Percentiles rank a stretch among this genome's conserved stretches.
These are phyloP conservation scores for Geotrichum macrosporum DNA, from an alignment of 1,139 yeast species.

Conservation along the genomic window DNA sequence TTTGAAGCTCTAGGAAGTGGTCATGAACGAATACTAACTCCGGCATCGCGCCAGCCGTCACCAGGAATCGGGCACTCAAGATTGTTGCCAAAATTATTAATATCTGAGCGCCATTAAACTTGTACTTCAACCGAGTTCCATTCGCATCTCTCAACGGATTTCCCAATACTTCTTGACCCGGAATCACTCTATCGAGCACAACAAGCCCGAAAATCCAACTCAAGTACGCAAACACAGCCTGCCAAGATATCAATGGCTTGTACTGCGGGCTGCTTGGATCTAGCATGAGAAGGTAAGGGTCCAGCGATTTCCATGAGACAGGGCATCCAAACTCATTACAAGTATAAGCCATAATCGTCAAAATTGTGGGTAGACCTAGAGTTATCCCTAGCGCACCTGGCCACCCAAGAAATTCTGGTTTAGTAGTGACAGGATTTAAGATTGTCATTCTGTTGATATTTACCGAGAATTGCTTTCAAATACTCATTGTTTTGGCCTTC, in stretches of 20 bases:
- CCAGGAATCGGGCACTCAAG: constrained; percentile 49
- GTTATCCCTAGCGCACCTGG: constrained; percentile 69
- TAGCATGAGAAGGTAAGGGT: constrained; percentile 20
- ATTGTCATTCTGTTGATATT: no score
- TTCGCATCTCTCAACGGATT: constrained; percentile 72
- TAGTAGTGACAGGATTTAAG: constrained; percentile 67
- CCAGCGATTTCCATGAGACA: constrained; percentile 27
- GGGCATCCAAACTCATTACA: constrained; percentile 40
- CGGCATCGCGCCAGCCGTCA: constrained; percentile 58
- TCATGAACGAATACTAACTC: constrained; percentile 73
- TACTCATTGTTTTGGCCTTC: no score
- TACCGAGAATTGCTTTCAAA: no score
- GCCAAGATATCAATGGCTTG: constrained; percentile 28
- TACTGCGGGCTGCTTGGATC: constrained; percentile 17
- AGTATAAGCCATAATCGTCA: constrained; percentile 55
- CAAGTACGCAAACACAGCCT: constrained; percentile 62
- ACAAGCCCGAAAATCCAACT: constrained; percentile 70
- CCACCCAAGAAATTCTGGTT: constrained; percentile 72
- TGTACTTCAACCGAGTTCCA: constrained; percentile 58
- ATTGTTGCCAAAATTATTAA: constrained; percentile 46
- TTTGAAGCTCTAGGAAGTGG: constrained; percentile 60
- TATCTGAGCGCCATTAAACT: constrained; percentile 73
- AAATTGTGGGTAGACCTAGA: constrained; percentile 60
- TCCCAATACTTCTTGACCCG: constrained; percentile 69
- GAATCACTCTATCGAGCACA: constrained; percentile 60